These are phyloP conservation scores for Cenchrus fungigraminus DNA, from an alignment of 176 grass and related monocot genomes.

Conservation along the genomic window DNA sequence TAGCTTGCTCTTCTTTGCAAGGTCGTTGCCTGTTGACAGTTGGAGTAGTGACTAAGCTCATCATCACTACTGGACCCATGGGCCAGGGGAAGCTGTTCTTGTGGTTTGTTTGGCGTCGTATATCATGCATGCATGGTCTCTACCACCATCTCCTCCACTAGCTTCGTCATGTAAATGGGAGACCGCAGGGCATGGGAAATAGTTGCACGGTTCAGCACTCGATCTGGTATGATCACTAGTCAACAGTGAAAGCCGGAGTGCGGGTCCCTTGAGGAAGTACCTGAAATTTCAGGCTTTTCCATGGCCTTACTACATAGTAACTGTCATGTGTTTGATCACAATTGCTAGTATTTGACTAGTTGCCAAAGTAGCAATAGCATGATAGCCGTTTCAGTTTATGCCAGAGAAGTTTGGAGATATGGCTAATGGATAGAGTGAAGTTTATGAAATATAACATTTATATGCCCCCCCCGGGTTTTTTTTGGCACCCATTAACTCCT, in stretches of 20 bases:
- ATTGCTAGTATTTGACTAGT: background rate
- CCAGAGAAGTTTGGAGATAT: no score
- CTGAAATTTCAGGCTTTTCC: background rate
- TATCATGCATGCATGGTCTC: background rate
- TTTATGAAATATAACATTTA: no score
- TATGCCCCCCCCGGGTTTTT: no score
- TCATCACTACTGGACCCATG: conserved; percentile 4
- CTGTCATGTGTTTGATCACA: background rate
- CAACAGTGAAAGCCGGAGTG: background rate
- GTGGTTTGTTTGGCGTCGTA: background rate
- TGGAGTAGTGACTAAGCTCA: background rate
- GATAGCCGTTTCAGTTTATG: background rate
- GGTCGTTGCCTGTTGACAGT: background rate
- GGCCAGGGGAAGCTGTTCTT: background rate
- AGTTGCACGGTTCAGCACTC: background rate
- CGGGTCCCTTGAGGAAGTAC: background rate
- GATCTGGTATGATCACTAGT: background rate
- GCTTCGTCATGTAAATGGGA: background rate
- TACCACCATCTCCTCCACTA: conserved; percentile 6
- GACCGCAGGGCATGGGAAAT: background rate
- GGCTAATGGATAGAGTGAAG: no score
- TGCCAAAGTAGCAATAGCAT: background rate
- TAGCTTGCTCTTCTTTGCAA: background rate
- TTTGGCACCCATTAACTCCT: no score
- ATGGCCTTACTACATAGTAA: background rate